These are phyloP conservation scores for Elasticomyces elasticus DNA, from an alignment of 495 filamentous ascomycete genomes.

Conservation along the genomic window DNA sequence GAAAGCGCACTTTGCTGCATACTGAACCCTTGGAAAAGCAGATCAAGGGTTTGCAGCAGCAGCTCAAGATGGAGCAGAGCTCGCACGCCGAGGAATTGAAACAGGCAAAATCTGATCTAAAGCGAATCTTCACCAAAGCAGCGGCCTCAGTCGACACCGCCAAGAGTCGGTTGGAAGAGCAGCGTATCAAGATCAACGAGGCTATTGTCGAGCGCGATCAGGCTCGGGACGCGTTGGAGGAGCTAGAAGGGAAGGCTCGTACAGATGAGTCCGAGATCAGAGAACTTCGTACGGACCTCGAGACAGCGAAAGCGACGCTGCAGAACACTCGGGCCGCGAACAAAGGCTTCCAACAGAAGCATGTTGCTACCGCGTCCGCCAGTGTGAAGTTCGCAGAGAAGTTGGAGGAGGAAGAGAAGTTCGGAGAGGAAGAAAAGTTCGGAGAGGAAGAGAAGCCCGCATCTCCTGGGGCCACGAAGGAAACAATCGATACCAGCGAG, in stretches of 20 bases:
- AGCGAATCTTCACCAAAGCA: neutral
- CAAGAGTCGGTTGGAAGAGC: conserved; percentile 2
- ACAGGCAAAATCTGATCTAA: neutral
- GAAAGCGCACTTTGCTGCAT: neutral
- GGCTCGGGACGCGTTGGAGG: conserved; percentile 9
- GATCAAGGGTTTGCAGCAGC: conserved; percentile 12
- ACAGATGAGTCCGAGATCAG: neutral
- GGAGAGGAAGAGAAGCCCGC: neutral
- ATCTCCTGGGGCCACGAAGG: neutral
- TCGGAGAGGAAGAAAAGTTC: no score
- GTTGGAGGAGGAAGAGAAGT: no score
- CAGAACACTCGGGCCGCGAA: no score
- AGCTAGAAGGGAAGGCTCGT: neutral
- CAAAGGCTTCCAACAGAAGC: neutral
- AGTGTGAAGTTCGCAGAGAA: neutral
- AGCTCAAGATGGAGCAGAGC: conserved; percentile 1
- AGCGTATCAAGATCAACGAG: conserved; percentile 11
- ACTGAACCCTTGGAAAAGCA: conserved; percentile 1
- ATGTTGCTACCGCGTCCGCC: neutral
- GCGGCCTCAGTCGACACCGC: neutral
- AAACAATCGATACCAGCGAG: conserved; percentile 8
- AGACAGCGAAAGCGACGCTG: neutral
- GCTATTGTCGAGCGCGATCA: conserved; percentile 15
- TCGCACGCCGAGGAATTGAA: conserved; percentile 6
- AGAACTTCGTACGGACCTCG: neutral